Evolutionary conservation across 495 filamentous ascomycete genomes (phyloP).

Genomic region (Daldinia grandis): DNA sequence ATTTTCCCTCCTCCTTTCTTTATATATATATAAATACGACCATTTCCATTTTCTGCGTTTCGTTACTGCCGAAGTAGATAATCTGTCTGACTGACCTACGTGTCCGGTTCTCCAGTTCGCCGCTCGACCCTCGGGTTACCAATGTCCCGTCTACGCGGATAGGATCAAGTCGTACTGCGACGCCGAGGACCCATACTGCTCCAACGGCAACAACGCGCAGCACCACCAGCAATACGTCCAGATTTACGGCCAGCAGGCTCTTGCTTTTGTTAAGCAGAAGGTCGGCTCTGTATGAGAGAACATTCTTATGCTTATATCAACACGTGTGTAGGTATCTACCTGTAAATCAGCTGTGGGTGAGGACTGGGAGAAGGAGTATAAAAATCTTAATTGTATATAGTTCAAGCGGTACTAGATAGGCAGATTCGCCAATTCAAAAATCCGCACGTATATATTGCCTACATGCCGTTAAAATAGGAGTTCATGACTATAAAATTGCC

Average conservation of each 20-base stretch:
- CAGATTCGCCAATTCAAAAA: too few relatives aligned
- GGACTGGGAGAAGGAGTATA: too few relatives aligned
- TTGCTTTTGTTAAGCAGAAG: neutral
- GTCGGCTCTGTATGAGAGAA: neutral
- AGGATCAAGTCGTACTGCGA: neutral
- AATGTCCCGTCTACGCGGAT: neutral
- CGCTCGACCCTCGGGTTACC: neutral
- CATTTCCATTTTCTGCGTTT: too few relatives aligned
- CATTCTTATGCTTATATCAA: neutral
- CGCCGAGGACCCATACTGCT: neutral
- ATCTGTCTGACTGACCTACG: too few relatives aligned
- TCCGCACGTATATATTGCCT: too few relatives aligned
- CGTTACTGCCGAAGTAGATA: too few relatives aligned
- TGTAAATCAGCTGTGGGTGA: too few relatives aligned
- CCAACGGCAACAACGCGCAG: neutral
- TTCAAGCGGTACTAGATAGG: too few relatives aligned
- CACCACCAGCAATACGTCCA: neutral
- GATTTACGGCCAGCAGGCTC: neutral
- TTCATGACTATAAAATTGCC: too few relatives aligned
- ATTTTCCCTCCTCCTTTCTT: neutral
- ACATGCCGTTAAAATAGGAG: too few relatives aligned
- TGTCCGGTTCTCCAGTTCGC: neutral
- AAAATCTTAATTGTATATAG: too few relatives aligned
- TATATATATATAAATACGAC: too few relatives aligned
- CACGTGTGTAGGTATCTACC: neutral